Base-by-base conservation (phyloP, 2,329 filamentous ascomycete genomes). In the Hyphodiscus sp. region DNA sequence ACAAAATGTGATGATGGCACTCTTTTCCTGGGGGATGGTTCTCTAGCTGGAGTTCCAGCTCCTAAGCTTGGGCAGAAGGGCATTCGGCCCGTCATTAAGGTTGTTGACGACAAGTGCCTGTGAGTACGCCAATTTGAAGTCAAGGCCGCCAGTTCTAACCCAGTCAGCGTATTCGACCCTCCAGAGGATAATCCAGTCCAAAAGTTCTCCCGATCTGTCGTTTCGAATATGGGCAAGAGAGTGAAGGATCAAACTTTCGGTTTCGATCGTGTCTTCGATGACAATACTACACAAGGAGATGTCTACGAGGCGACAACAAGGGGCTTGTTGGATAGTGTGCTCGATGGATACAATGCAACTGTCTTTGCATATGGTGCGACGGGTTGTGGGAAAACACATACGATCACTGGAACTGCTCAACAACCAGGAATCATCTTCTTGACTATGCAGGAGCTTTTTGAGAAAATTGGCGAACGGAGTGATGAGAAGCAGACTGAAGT, bases 291-390 rank as follows among this genome's bases (percentile, higher is more conserved):
- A 7, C 94, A 99, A 67, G 86, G 82, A 54, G 94, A 99, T 67
- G 89, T 99, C 1, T 99, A 97, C 76, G 94, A 97, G 70, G 81
- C 89, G 15, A 97, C 94, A 0, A 96, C 92, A 1, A 88, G 86
- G 70, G 82, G 76, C 52, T 80, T 99, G n/a, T 81, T 99, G 57
- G 92, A 97, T 69, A 96, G 87, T 68, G 91, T 99, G 16, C 78
- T 99, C 54, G 91, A 99, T 62, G 94, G 94, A 61, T 99, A 96
- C 77, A 99, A 99, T 76, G 94, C 94, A 47, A 99, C 94, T 0
- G 94, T 99, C 4, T 99, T 99, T 69, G 94, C 94, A 48, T 99
- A 99, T 70, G 94, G 94, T 62, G 94, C 94, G 41, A 99, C 94
- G 0, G 94, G 94, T 41, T 99, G 94, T 71, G 94, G 94, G 71